Evolutionary conservation across 192 early-diverging fungal genomes (phyloP).

Genomic region (Podila clonocystis): DNA sequence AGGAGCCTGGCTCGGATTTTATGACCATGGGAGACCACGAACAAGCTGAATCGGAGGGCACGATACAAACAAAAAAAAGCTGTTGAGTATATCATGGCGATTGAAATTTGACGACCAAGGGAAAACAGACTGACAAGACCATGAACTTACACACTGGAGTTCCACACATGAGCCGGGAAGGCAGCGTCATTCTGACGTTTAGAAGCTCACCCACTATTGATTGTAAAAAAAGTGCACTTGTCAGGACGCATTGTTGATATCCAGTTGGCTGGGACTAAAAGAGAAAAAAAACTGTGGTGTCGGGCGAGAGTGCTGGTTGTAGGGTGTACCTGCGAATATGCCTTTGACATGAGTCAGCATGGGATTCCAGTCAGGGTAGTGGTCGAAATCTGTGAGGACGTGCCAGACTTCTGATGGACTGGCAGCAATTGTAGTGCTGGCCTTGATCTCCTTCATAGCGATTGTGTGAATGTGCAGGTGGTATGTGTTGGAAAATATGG

Average conservation of each 20-base stretch:
- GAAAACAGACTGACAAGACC: not conserved
- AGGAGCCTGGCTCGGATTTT: conserved; percentile 29
- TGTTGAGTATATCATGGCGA: not conserved
- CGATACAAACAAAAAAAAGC: no score
- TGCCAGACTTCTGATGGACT: conserved; percentile 27
- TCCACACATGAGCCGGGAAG: conserved; percentile 28
- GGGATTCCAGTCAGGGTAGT: conserved; percentile 42
- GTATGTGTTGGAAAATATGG: not conserved
- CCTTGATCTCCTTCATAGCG: conserved; percentile 39
- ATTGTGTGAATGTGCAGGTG: not conserved
- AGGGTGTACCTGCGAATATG: conserved; percentile 16
- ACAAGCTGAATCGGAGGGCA: conserved; percentile 2
- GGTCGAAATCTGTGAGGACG: conserved; percentile 31
- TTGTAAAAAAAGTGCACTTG: not conserved
- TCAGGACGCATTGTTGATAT: not conserved
- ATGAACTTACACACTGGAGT: conserved; percentile 32
- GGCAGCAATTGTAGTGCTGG: conserved; percentile 32
- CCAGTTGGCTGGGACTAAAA: not conserved
- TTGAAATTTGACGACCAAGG: not conserved
- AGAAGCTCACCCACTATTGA: conserved; percentile 18
- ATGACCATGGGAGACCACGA: conserved; percentile 20
- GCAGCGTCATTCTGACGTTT: conserved; percentile 17
- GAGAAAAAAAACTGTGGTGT: not conserved
- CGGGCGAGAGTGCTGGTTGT: not conserved
- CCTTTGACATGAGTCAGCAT: conserved; percentile 28